Base-by-base conservation (phyloP, 192 early-diverging fungal genomes). In the Coemansia sp. region DNA sequence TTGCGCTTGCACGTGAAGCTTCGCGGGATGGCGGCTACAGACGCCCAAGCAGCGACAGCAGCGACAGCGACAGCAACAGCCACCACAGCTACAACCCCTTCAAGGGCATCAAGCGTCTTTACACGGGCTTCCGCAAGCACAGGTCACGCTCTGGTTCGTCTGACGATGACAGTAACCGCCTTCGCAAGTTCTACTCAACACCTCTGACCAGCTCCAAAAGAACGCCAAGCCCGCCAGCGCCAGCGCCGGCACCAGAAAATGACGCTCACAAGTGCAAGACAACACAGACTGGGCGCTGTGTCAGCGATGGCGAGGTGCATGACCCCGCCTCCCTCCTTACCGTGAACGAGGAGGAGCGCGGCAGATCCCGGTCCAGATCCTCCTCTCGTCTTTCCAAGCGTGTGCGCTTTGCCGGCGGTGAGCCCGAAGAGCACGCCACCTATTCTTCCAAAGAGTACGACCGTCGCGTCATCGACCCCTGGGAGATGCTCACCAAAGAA, bases 361-460 rank as follows among this genome's bases (percentile, higher is more conserved):
- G 23, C 48, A 26, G 25, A 16, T 51, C 20, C 30, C 67, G 39
- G 60, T 62, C 77, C 46, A 42, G 46, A 35, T 68, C 79, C 43
- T 70, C 66, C 7, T 59, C 59, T 23, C 63, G 58, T 51, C 26
- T 56, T 25, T 4, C 57, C 33, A 82, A 77, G 56, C 74, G 66
- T 13, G 79, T 82, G 53, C 75, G 61, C 29, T 82, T 82, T 65
- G 35, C 67, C 12, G 34, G 58, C 56, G 64, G 63, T 46, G 70
- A 72, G 2, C 74, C 79, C 2, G 51, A 65, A 43, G 79, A 77
- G 35, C 63, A 48, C 26, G 40, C 58, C 4, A 82, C 79, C 28
- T 82, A 82, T 35, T 77, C 74, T 51, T 67, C 71, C 29, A 64
- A 77, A 31, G 79, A 82, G 30, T 82, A 82, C 37, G 79, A 82